Evolutionary conservation across 495 filamentous ascomycete species (phyloP), one percentile per base, ranked within the genome.

Genomic region (Penicillium paxilli): DNA sequence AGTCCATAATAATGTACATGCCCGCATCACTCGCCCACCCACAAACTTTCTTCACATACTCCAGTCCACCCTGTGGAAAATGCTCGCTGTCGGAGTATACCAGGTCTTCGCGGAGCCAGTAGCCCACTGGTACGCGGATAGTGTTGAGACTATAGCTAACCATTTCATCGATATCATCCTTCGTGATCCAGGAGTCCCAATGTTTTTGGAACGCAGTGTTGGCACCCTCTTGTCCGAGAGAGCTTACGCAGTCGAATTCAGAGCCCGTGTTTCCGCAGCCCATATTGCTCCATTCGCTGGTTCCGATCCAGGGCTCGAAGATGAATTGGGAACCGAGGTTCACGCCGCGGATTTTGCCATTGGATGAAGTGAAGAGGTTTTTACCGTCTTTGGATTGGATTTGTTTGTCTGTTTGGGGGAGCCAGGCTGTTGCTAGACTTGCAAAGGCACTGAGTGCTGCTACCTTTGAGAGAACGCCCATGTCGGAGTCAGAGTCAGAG

Each of bases 1-100:
- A 66, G 53, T 85, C 85, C 50, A 87, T 75, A 42, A 88, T 85
- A 50, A 87, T 77, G 60, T 86, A 87, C 37, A 87, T 51, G 0
- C 80, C 81, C 2, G 70, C 68, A 47, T 83, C 73, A 24, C 70
- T 74, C 3, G 80, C 81, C 83, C 79, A 83, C 10, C 72, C 74
- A 42, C 80, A 83, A 0, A 87, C 47, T 14, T 71, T 66, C 56
- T 82, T 71, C 16, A 87, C 68, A 61, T 82, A 84, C 4, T 60
- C 32, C 3, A 85, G 61, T 0, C 75, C 83, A 5, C 84, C 83
- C 55, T 76, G 73, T 1, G 82, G 48, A 23, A 85, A 87, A 55
- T 80, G 70, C 60, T 87, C 84, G 38, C 64, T 77, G 35, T 73
- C 62, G 37, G 80, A 40, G 35, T 82, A 68, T 1, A 87, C 82